Base-by-base conservation (phyloP, 257 asterid species). In the Prunella vulgaris region DNA sequence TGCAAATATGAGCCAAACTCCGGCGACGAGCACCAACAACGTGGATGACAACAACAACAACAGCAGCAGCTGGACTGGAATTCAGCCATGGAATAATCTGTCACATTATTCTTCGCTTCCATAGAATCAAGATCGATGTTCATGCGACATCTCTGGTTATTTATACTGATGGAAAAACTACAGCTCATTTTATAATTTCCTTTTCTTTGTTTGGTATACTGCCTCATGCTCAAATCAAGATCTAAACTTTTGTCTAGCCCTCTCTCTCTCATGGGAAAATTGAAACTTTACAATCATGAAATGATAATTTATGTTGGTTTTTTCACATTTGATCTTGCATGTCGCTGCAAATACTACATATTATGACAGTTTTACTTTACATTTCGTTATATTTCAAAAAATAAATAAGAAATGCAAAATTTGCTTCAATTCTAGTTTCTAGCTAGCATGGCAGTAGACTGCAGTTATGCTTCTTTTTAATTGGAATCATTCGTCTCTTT, bases 41-140 rank as follows among this genome's bases (percentile, higher is more conserved):
- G 57, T 40, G 10, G 77, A 48, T 37, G 85, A 77, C 56, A 83
- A 65, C 68, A 73, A 52, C 68, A 60, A 77, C 56, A 83, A 65
- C 68, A 73, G 57, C 68, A 60, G 72, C 78, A 84, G 71, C 65
- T 83, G 98, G 93, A 88, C 64, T 76, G 89, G 83, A 14, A 74
- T 81, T 75, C 90, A 84, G 74, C 81, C 86, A 27, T 90, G 94
- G 95, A 78, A 44, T 66, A 82, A 80, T 74, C 64, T 88, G 75
- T 77, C 81, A 62, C 83, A 85, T 20, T 90, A 78, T 79, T 81
- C 73, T 82, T 74, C 84, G 60, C 70, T 86, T 30, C 91, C 93
- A 14, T 82, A 77, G 77, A 42, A 2, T 5, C 12, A 42, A 12
- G 49, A 40, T 10, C 5, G 5, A 3, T 40, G 3, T 40, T 40